Evolutionary conservation across 768 basidiomycete species (phyloP).

Genomic region (Sarcodon sp.): DNA sequence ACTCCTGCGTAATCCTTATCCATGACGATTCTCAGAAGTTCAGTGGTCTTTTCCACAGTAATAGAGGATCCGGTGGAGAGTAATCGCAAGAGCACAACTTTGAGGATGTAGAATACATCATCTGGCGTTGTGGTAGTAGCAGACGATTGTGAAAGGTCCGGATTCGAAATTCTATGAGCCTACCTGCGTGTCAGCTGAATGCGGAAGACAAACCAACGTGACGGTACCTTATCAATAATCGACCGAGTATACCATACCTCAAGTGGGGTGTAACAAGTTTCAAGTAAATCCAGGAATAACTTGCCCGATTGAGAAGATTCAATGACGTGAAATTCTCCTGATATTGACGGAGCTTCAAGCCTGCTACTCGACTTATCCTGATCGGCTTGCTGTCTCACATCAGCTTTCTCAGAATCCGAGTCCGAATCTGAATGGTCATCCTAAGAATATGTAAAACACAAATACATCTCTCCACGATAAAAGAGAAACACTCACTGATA

Average conservation of each 20-base stretch:
- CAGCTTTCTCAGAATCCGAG: conserved; percentile 1
- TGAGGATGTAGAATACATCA: conserved; percentile 93
- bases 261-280: conserved; percentile 73
- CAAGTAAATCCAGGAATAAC: conserved; percentile 55
- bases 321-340: conserved; percentile 17
- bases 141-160: conserved; percentile 53
- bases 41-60: conserved; percentile 44
- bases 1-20: conserved; percentile 76
- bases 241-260: conserved; percentile 87
- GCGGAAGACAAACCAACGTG: no score
- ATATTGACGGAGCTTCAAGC: neutral
- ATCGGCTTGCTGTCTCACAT: neutral
- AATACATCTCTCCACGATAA: neutral
- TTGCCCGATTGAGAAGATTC: conserved; percentile 39
- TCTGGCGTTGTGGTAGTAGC: conserved; percentile 73
- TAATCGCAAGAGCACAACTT: conserved; percentile 66
- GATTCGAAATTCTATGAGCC: conserved; percentile 80
- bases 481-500: conserved; percentile 35
- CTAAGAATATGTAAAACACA: conserved; percentile 7
- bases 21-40: conserved; percentile 57
- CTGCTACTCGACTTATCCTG: conserved; percentile 2
- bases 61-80: conserved; percentile 62
- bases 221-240: conserved; percentile 73
- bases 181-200: conserved; percentile 15
- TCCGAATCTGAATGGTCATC: conserved; percentile 10